Base-by-base conservation (phyloP, 169 alveolate species). In the Eimeria necatrix region DNA sequence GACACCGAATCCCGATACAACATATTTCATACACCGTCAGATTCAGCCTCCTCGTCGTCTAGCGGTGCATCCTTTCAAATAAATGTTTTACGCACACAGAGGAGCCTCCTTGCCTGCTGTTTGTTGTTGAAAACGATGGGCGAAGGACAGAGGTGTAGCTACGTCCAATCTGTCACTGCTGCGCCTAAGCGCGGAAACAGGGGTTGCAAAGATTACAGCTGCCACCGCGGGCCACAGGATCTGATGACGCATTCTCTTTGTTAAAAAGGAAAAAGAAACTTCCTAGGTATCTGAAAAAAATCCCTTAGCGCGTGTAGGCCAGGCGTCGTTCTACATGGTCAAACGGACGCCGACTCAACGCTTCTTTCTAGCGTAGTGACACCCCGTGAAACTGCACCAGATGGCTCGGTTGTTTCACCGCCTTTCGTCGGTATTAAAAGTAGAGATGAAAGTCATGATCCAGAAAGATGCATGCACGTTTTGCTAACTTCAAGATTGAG, bases 101-200 rank as follows among this genome's bases (percentile, higher is more conserved):
- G 32, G 2, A 24, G 48, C 80, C 46, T 48, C 48, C 90, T 81
- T 81, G 90, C 90, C 90, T 81, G 51, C 90, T 41, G 48, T 49
- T 59, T 81, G 90, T 52, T 81, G 90, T 71, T 81, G 90, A 48
- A 81, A 81, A 26, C 90, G 90, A 16, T 81, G 73, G 22, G 12
- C 18, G 10, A n/a, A 10, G 4, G 18, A 20, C 71, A 53, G 53
- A 12, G 90, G 53, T 7, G 64, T 20, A 24, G 56, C 41, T 22
- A 10, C 22, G 9, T 20, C 41, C 41, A 32, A 32, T 32, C 41
- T 32, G 41, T 32, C 41, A 2, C 52, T 49, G 4, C 64, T 9
- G 86, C 51, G 90, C 60, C 49, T 49, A 71, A 81, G 20, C 73
- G 90, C 10, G 26, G 51, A 20, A 22, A 81, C 73, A 10, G 90